Percentiles rank a stretch among this genome's conserved stretches.
Evolutionary conservation across 257 asterid species (phyloP).

Genomic region (Thymus mandschuricus): DNA sequence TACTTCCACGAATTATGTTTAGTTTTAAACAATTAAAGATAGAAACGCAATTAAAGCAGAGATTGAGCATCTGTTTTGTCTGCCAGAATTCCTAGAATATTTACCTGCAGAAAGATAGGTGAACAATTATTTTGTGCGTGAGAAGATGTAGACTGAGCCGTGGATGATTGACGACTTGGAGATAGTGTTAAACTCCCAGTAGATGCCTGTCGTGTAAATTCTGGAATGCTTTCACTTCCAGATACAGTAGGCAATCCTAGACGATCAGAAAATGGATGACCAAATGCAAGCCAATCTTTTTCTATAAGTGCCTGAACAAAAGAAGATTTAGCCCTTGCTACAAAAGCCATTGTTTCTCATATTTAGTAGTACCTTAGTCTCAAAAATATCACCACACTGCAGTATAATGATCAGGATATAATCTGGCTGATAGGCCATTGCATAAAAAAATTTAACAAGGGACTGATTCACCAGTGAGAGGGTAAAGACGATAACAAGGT

Average conservation of each 20-base stretch:
- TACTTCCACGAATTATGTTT: constrained; percentile 16
- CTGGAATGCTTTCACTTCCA: constrained; percentile 72
- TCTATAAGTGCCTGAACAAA: constrained; percentile 82
- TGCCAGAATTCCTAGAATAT: constrained; percentile 12
- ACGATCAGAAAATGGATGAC: constrained; percentile 99
- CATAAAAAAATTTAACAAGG: neutral
- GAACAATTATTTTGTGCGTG: constrained; percentile 86
- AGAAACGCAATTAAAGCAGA: constrained; percentile 18
- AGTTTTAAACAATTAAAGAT: neutral
- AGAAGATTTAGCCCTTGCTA: constrained; percentile 29
- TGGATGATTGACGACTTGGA: constrained; percentile 72
- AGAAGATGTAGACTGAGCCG: constrained; percentile 72
- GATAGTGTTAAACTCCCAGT: constrained; percentile 69
- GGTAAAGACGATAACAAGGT: constrained; percentile 1
- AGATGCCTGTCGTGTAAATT: constrained; percentile 81
- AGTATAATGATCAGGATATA: constrained; percentile 14
- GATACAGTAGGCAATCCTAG: constrained; percentile 75
- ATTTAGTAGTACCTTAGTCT: constrained; percentile 20
- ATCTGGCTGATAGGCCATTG: neutral
- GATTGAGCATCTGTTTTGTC: neutral
- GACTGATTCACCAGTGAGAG: constrained; percentile 1
- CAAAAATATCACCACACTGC: constrained; percentile 24
- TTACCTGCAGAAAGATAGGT: constrained; percentile 95
- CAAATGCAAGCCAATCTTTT: constrained; percentile 99
- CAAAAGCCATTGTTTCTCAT: constrained; percentile 24